Percentiles rank a stretch among this genome's conserved stretches.
phyloP scores from a whole-genome alignment of 768 basidiomycete species.

The Podaxis sp. region DNA sequence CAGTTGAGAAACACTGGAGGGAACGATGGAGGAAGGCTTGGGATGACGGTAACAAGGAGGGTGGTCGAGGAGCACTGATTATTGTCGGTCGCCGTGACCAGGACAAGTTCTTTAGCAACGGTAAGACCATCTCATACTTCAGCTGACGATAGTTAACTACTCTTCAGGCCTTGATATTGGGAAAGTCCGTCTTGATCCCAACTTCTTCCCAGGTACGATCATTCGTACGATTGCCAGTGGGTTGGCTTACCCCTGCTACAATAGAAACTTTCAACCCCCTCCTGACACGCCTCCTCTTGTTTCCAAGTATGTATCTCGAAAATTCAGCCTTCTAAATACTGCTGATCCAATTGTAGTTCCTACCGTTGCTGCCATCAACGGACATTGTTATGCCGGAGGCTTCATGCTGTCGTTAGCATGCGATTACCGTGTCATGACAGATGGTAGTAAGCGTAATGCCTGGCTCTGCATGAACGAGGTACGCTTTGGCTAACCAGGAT shows the following conservation, averaged over 20 bases:
- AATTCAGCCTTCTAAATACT: background rate
- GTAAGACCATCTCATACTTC: conserved; percentile 26
- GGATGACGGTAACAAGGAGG: conserved; percentile 40
- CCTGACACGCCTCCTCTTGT: conserved; percentile 61
- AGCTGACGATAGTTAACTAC: background rate
- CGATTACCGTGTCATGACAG: conserved; percentile 88
- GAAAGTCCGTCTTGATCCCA: conserved; percentile 43
- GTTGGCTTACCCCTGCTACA: conserved; percentile 5
- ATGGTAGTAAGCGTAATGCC: conserved; percentile 69
- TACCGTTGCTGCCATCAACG: conserved; percentile 75
- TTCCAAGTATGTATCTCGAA: conserved; percentile 55
- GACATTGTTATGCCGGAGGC: conserved; percentile 83
- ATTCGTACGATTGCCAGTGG: background rate
- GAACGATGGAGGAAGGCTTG: conserved; percentile 41
- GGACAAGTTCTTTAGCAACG: conserved; percentile 89
- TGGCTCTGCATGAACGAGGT: conserved; percentile 96
- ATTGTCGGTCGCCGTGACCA: conserved; percentile 72
- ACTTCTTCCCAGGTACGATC: conserved; percentile 58
- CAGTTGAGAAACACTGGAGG: conserved; percentile 71
- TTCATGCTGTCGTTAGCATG: conserved; percentile 77
- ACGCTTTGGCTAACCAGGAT: conserved; percentile 5
- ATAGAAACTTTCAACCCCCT: conserved; percentile 75
- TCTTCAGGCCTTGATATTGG: conserved; percentile 61
- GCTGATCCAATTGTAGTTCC: conserved; percentile 48
- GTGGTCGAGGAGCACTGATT: conserved; percentile 66